These are phyloP conservation scores for Fusarium anguioides DNA, from an alignment of 2,329 filamentous ascomycete genomes.

Conservation along the genomic window DNA sequence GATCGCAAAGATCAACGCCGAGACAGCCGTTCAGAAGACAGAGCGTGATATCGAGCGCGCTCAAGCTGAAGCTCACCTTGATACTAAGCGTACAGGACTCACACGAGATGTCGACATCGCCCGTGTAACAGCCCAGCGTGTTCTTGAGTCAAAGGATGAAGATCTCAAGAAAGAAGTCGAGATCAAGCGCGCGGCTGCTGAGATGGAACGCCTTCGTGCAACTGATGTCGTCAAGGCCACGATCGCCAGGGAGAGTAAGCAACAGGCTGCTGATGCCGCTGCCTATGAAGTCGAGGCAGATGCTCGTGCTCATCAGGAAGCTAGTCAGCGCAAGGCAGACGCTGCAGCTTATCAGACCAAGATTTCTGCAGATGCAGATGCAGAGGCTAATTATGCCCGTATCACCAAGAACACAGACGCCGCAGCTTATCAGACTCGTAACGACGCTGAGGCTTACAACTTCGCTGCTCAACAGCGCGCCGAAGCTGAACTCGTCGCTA, in stretches of 20 bases:
- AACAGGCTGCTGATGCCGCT: constrained; percentile 73
- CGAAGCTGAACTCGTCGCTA: constrained; percentile 68
- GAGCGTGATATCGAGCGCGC: constrained; percentile 86
- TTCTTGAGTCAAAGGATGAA: constrained; percentile 80
- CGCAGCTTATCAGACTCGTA: constrained; percentile 60
- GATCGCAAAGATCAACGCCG: constrained; percentile 87
- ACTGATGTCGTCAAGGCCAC: constrained; percentile 81
- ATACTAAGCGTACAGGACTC: constrained; percentile 77
- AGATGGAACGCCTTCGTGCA: constrained; percentile 83
- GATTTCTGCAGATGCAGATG: constrained; percentile 58
- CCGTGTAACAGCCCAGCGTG: constrained; percentile 77
- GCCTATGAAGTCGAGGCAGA: constrained; percentile 74
- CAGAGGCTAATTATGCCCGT: constrained; percentile 59
- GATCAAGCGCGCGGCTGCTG: constrained; percentile 79
- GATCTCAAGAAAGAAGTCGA: constrained; percentile 84
- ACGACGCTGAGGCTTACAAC: constrained; percentile 56
- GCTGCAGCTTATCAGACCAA: constrained; percentile 63
- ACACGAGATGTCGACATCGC: constrained; percentile 80
- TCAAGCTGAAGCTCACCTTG: constrained; percentile 79
- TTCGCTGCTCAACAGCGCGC: constrained; percentile 60
- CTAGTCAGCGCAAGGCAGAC: constrained; percentile 64
- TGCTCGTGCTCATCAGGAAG: constrained; percentile 65
- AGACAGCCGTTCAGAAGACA: constrained; percentile 86
- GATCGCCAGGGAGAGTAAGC: constrained; percentile 73
- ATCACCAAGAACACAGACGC: constrained; percentile 65